Conservation (phyloP, 371 early-diverging fungal genomes). For the Mortierella sp. region DNA sequence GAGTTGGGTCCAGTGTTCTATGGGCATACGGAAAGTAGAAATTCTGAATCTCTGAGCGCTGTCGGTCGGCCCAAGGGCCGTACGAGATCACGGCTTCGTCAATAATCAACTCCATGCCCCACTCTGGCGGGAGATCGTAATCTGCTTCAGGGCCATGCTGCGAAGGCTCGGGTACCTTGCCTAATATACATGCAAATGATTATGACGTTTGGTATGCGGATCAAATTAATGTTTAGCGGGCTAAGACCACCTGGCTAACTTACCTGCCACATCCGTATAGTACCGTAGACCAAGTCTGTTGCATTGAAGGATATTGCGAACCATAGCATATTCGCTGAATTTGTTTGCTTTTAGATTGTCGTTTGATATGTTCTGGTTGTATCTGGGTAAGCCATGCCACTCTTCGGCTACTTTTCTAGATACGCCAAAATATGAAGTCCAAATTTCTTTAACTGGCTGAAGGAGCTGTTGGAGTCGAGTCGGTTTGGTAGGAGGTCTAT, state of each 20-base stretch:
- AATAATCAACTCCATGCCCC: conserved; percentile 76
- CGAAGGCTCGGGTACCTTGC: conserved; percentile 63
- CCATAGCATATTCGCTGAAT: conserved; percentile 81
- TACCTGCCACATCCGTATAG: conserved; percentile 81
- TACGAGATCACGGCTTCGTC: conserved; percentile 77
- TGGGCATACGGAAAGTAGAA: conserved; percentile 85
- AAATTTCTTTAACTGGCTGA: conserved; percentile 19
- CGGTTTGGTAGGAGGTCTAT: conserved; percentile 34
- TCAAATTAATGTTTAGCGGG: background rate
- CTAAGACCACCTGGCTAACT: background rate
- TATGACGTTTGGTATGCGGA: background rate
- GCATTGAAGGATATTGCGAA: conserved; percentile 76
- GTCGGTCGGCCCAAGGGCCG: conserved; percentile 93
- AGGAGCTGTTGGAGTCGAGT: conserved; percentile 11
- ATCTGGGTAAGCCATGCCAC: conserved; percentile 60
- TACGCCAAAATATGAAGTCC: conserved; percentile 40
- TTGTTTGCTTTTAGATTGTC: conserved; percentile 56
- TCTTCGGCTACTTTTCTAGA: conserved; percentile 42
- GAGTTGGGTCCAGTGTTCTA: conserved; percentile 66
- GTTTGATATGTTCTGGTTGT: conserved; percentile 45
- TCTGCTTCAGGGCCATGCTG: conserved; percentile 42
- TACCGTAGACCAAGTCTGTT: conserved; percentile 72
- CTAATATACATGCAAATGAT: conserved; percentile 34
- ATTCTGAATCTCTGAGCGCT: conserved; percentile 75
- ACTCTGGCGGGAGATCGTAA: conserved; percentile 78